A percentile compares a stretch with the other conserved stretches of the same genome.
Conservation (phyloP, 1,284 basidiomycete genomes). For the Trametes versicolor region DNA sequence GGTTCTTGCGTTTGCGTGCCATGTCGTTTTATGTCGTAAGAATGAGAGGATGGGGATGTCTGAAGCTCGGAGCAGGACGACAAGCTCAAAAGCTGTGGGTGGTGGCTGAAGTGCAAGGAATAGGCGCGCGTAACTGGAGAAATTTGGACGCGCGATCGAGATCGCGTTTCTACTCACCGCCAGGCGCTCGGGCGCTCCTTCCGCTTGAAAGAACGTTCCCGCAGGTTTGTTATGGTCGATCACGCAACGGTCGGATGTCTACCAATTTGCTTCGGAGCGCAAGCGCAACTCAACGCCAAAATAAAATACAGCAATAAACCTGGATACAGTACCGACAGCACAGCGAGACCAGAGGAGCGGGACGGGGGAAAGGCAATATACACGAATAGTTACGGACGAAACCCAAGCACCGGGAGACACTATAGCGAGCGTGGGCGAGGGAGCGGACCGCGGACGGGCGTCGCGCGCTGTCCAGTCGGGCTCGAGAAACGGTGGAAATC, state of each 20-base stretch:
- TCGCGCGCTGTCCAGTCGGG: slow-evolving; percentile 18
- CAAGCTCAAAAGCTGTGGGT: neutral
- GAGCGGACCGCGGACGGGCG: slow-evolving; percentile 5
- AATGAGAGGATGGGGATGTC: neutral
- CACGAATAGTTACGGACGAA: slow-evolving; percentile 24
- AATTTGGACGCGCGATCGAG: slow-evolving; percentile 31
- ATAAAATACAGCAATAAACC: slow-evolving; percentile 37
- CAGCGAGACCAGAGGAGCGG: slow-evolving; percentile 13
- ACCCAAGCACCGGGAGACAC: slow-evolving; percentile 12
- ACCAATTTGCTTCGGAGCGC: slow-evolving; percentile 5
- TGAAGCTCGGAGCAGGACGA: neutral
- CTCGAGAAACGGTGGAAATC: slow-evolving; percentile 17
- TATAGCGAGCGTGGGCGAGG: slow-evolving; percentile 30
- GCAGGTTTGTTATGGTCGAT: neutral
- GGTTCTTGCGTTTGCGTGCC: slow-evolving; percentile 85
- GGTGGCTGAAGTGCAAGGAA: neutral
- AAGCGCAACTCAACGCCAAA: slow-evolving; percentile 13
- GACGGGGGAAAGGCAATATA: slow-evolving; percentile 27
- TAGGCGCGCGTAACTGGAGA: slow-evolving; percentile 23
- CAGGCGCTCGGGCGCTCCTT: neutral
- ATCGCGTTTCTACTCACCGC: slow-evolving; percentile 21
- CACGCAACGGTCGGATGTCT: neutral
- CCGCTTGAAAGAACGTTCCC: neutral
- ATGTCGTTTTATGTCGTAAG: slow-evolving; percentile 52
- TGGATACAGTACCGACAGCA: slow-evolving; percentile 31